A percentile compares a stretch with the other conserved stretches of the same genome.
Conservation (phyloP, 2,329 filamentous ascomycete genomes). For the Nigrograna mackinnonii region DNA sequence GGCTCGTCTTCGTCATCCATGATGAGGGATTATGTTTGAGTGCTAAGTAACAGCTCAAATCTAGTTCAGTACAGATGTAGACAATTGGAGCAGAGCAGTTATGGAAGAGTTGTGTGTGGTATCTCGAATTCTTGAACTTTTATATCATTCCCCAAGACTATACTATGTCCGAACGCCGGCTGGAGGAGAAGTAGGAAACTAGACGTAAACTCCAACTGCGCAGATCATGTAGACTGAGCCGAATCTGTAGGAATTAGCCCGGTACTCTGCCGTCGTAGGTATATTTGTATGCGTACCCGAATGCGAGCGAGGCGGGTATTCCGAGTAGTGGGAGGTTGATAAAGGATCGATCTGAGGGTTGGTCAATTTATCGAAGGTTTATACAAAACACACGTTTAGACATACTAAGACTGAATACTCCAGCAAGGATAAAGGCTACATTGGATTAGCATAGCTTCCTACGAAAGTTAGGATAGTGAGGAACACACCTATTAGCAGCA, state of each 20-base stretch:
- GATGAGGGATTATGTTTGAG: constrained; percentile 12
- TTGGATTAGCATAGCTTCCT: constrained; percentile 25
- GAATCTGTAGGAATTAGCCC: constrained; percentile 66
- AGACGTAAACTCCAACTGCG: constrained; percentile 98
- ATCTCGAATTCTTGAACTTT: constrained; percentile 30
- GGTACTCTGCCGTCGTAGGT: constrained; percentile 3
- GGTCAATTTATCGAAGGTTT: constrained; percentile 7
- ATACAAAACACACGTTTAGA: constrained; percentile 3
- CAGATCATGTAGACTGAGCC: constrained; percentile 99
- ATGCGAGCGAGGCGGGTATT: constrained; percentile 81
- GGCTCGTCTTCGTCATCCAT: constrained; percentile 48
- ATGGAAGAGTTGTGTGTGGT: constrained; percentile 8
- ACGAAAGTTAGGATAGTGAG: constrained; percentile 2
- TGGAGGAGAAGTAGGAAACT: constrained; percentile 38
- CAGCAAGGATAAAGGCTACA: constrained; percentile 68
- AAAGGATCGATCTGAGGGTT: constrained; percentile 73
- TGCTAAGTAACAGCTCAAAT: no score
- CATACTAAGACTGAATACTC: constrained; percentile 84
- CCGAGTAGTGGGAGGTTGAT: constrained; percentile 77
- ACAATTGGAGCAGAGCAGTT: constrained; percentile 15
- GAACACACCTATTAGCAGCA: constrained; percentile 68
- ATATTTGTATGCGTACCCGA: constrained; percentile 70
- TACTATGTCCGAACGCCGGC: constrained; percentile 32
- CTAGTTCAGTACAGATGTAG: no score
- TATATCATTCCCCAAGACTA: constrained; percentile 45